phyloP scores from a whole-genome alignment of 2,329 filamentous ascomycete genomes.

The Sporothrix sp. region DNA sequence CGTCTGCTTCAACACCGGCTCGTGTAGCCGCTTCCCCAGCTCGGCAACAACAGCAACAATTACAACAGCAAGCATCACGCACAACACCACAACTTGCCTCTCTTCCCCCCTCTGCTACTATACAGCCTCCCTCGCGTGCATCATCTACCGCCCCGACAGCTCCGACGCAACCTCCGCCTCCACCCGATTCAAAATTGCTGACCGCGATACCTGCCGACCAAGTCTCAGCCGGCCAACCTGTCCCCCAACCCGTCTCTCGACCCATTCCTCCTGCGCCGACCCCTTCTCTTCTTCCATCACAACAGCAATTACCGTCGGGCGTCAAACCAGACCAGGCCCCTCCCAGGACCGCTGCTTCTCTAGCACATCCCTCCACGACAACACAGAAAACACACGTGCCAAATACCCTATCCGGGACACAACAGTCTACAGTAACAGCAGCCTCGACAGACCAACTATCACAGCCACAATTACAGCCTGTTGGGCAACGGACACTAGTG shows the following conservation, averaged over 20 bases:
- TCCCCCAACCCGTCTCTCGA: constrained; percentile 1
- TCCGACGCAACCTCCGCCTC: background rate
- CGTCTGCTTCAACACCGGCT: background rate
- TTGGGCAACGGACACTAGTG: background rate
- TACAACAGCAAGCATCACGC: background rate
- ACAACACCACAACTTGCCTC: background rate
- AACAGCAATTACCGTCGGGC: background rate
- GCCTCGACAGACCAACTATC: background rate
- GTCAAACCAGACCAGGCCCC: background rate
- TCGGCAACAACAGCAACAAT: background rate
- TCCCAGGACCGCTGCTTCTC: background rate
- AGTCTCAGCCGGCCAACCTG: background rate
- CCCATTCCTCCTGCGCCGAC: background rate
- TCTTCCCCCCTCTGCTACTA: background rate
- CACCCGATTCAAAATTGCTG: background rate
- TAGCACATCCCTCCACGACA: constrained; percentile 2
- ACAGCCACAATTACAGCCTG: background rate
- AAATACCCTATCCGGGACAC: too few species aligned
- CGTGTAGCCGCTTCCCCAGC: background rate
- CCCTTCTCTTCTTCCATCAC: background rate
- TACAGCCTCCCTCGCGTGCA: background rate
- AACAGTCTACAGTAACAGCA: too few species aligned
- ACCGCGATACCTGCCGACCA: background rate
- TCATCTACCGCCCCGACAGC: background rate
- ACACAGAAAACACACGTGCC: too few species aligned